Evolutionary conservation across 352 stramenopile genomes (phyloP).

Genomic region (Pythium utonaiense): DNA sequence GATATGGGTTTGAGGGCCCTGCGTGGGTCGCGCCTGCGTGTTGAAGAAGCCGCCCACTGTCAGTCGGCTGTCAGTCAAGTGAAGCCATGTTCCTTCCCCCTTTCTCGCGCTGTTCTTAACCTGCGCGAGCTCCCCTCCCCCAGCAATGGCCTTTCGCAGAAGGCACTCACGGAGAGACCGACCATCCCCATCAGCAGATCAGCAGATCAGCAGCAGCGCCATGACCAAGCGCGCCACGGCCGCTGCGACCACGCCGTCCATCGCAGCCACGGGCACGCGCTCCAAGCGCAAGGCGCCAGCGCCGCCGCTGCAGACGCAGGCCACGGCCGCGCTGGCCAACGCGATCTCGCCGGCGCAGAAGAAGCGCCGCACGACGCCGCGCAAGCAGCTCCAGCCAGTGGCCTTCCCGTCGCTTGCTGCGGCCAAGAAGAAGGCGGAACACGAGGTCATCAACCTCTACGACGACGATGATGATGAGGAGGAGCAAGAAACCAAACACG

Average conservation of each 20-base stretch:
- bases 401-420: constrained; percentile 9
- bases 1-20: background rate
- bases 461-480: constrained; percentile 10
- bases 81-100: constrained; percentile 20
- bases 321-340: too few relatives aligned
- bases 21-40: background rate
- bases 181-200: too few relatives aligned
- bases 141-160: constrained; percentile 20
- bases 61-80: constrained; percentile 24
- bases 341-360: constrained; percentile 16
- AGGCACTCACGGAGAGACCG: background rate
- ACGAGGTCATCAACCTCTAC: constrained; percentile 15
- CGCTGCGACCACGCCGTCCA: constrained; percentile 2
- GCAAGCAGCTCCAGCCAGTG: constrained; percentile 2
- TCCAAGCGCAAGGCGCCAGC: constrained; percentile 24
- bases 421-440: background rate
- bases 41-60: background rate
- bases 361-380: constrained; percentile 6
- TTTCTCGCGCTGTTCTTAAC: constrained; percentile 18
- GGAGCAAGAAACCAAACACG: background rate
- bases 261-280: constrained; percentile 11
- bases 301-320: background rate
- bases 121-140: background rate
- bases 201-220: background rate
- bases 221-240: constrained; percentile 20